A percentile compares a stretch with the other conserved stretches of the same genome.
Conservation (phyloP, 2,329 filamentous ascomycete genomes). For the Diaporthe destruens region DNA sequence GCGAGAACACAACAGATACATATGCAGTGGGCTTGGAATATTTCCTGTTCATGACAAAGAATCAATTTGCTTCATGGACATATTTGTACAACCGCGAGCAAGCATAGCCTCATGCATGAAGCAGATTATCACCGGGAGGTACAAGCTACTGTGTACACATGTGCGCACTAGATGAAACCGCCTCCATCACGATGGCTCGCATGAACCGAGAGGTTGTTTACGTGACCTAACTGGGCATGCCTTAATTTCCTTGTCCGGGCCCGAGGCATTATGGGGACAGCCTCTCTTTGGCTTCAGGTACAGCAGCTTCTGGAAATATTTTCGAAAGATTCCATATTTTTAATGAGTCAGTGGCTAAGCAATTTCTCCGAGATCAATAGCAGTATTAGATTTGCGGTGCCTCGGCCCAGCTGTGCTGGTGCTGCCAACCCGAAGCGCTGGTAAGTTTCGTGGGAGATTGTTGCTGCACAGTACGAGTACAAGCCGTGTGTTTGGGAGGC, state of each 20-base stretch:
- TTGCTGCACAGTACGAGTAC: background rate
- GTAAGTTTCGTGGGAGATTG: conserved; percentile 19
- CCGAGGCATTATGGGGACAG: background rate
- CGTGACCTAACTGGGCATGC: background rate
- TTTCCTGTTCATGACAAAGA: too few relatives aligned
- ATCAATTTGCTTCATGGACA: background rate
- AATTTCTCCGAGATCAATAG: conserved; percentile 4
- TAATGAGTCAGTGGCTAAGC: background rate
- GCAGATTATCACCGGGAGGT: background rate
- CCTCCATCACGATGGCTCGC: too few relatives aligned
- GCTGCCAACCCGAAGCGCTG: conserved; percentile 12
- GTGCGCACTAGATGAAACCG: conserved; percentile 13
- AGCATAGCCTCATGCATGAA: too few relatives aligned
- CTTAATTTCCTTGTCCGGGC: background rate
- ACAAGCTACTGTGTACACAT: conserved; percentile 4
- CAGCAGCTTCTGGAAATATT: background rate
- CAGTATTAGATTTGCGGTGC: background rate
- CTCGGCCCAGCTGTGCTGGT: conserved; percentile 27
- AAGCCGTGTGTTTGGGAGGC: background rate
- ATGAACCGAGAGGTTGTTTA: background rate
- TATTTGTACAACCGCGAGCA: too few relatives aligned
- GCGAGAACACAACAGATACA: too few relatives aligned
- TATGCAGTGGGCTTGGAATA: too few relatives aligned
- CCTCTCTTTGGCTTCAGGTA: background rate
- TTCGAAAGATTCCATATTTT: background rate